phyloP scores from a whole-genome alignment of 2,329 filamentous ascomycete species.

The Trichoderma asperellum region DNA sequence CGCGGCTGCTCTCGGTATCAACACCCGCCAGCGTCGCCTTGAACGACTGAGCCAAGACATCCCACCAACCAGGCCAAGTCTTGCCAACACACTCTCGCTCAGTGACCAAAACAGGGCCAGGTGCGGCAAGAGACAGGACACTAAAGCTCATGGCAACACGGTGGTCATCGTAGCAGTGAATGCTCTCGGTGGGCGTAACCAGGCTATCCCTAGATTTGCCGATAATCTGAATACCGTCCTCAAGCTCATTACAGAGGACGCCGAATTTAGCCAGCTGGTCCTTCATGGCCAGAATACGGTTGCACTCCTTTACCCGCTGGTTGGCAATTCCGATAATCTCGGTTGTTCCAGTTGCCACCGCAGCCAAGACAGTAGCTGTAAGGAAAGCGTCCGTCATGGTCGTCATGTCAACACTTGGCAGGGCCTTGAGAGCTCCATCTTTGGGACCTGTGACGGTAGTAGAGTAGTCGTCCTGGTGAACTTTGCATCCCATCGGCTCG shows the following conservation, averaged over 20 bases:
- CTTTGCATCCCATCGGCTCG: conserved; percentile 88
- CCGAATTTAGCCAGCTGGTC: conserved; percentile 93
- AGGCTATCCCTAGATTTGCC: conserved; percentile 56
- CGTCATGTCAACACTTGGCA: conserved; percentile 93
- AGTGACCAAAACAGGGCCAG: conserved; percentile 73
- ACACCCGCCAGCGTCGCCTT: conserved; percentile 75
- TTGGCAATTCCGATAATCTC: conserved; percentile 94
- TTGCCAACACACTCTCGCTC: conserved; percentile 95
- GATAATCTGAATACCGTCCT: conserved; percentile 85
- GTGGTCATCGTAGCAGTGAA: conserved; percentile 97
- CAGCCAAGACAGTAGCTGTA: conserved; percentile 89
- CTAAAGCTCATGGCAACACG: conserved; percentile 98
- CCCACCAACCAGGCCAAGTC: conserved; percentile 99
- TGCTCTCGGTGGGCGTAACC: conserved; percentile 62
- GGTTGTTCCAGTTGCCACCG: conserved; percentile 82
- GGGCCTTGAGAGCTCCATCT: conserved; percentile 70
- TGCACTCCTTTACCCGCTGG: conserved; percentile 97
- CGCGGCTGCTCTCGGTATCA: conserved; percentile 51
- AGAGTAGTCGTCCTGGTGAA: conserved; percentile 80
- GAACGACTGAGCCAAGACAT: conserved; percentile 79
- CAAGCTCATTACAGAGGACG: conserved; percentile 81
- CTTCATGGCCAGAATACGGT: conserved; percentile 94
- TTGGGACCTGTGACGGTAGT: conserved; percentile 93
- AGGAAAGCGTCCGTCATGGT: conserved; percentile 99
- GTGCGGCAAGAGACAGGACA: conserved; percentile 75